phyloP scores from a whole-genome alignment of 805 yeast species.

The Kodamaea laetipori region DNA sequence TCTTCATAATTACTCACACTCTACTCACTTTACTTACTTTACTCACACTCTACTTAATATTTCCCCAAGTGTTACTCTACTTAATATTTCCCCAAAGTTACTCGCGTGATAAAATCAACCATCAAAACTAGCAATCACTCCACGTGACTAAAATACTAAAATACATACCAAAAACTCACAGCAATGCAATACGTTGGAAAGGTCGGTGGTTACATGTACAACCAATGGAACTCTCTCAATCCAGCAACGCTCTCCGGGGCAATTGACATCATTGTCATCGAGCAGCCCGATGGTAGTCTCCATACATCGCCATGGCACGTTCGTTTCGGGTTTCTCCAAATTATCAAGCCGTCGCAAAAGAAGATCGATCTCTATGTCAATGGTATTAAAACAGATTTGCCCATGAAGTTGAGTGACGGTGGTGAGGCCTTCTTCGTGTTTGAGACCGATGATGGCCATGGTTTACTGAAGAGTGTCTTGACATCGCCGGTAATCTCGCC shows the following conservation, averaged over 20 bases:
- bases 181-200: slow-evolving; percentile 94
- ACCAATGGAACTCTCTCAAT: slow-evolving; percentile 95
- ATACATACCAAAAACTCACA: slow-evolving; percentile 6
- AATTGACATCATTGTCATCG: slow-evolving; percentile 92
- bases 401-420: slow-evolving; percentile 96
- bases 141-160: not conserved
- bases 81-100: too few relatives aligned
- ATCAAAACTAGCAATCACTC: slow-evolving; percentile 5
- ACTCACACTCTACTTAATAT: too few relatives aligned
- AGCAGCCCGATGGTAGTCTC: slow-evolving; percentile 77
- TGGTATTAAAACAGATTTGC: slow-evolving; percentile 75
- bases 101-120: too few relatives aligned
- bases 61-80: too few relatives aligned
- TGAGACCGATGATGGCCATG: slow-evolving; percentile 63
- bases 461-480: slow-evolving; percentile 72
- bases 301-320: slow-evolving; percentile 97
- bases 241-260: slow-evolving; percentile 98
- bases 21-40: too few relatives aligned
- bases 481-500: slow-evolving; percentile 86
- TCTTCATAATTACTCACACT: too few relatives aligned
- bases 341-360: slow-evolving; percentile 91
- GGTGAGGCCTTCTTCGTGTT: slow-evolving; percentile 98
- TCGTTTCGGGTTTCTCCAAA: slow-evolving; percentile 91
- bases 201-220: slow-evolving; percentile 92
- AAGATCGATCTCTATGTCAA: slow-evolving; percentile 88